phyloP scores from a whole-genome alignment of 1,139 yeast genomes.

The Magnusiomyces tetraspermus region DNA sequence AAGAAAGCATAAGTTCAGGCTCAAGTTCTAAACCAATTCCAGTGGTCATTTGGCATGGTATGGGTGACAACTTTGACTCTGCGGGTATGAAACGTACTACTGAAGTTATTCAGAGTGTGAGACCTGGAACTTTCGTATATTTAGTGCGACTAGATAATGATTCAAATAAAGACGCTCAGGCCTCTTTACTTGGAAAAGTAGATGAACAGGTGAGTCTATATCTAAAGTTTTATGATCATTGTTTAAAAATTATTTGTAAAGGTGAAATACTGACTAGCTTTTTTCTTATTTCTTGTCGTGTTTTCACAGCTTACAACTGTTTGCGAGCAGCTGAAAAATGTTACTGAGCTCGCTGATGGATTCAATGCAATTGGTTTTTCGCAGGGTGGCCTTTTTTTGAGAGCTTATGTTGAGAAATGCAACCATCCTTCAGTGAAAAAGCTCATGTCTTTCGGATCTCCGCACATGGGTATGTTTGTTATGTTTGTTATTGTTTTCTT shows the following conservation, averaged over 20 bases:
- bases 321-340: conserved; percentile 36
- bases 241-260: not conserved
- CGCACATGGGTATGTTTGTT: conserved; percentile 50
- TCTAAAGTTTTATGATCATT: conserved; percentile 18
- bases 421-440: conserved; percentile 40
- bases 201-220: conserved; percentile 37
- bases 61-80: conserved; percentile 68
- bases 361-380: conserved; percentile 74
- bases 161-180: conserved; percentile 44
- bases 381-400: conserved; percentile 68
- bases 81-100: conserved; percentile 45
- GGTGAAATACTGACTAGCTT: not conserved
- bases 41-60: conserved; percentile 75
- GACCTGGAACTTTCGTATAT: conserved; percentile 47
- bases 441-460: conserved; percentile 69
- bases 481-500: not conserved
- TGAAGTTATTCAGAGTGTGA: conserved; percentile 36
- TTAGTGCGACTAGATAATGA: conserved; percentile 45
- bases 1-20: not conserved
- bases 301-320: conserved; percentile 27
- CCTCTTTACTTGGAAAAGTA: conserved; percentile 53
- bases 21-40: conserved; percentile 31
- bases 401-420: conserved; percentile 58
- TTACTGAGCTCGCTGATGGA: conserved; percentile 42
- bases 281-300: not conserved